Base-by-base conservation (phyloP, 2,329 filamentous ascomycete genomes). In the Ceratocystis lukuohia region DNA sequence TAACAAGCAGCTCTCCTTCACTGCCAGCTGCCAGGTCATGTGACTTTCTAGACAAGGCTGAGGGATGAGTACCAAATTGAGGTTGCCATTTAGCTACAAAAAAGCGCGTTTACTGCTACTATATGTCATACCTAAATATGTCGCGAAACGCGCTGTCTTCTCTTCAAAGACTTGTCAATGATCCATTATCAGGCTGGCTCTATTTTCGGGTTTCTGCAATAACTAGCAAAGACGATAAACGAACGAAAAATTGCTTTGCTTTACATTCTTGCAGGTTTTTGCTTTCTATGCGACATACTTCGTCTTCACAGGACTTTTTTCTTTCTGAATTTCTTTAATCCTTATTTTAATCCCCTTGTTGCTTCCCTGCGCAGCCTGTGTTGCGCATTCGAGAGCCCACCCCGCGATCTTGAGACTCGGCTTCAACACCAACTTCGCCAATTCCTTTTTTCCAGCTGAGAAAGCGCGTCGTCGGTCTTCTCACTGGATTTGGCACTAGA, bases 371-470 rank as follows among this genome's bases (percentile, higher is more conserved):
- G 37, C 37, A 45, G 30, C 61, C 37, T 17, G 22, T 28, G 44
- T 50, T 65, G 64, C 65, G 57, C 57, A 61, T 59, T 61, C 17
- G 28, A 44, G 33, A 61, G n/a, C 62, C 56, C 37, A 64, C 61
- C 66, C 61, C 50, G 41, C 62, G 46, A 46, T 56, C 41, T 62
- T 44, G 15, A 41, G 28, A 46, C 50, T 57, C 45, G 46, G 10
- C 25, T 17, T 41, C 20, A 12, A 25, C 28, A 25, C 46, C 30
- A 25, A 15, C 5, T 5, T 30, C 15, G 22, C 17, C n/a, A 62
- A 22, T 22, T 37, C 22, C 12, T 22, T 20, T n/a, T 7, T 7
- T 30, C 28, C n/a, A 7, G 5, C 37, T 8, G 25, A 8, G 4
- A 33, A 44, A 15, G 20, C 61, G 48, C 41, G 33, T 5, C 48